Evolutionary conservation across 225 moss, liverwort and hornwort species (phyloP).

Genomic region (Thuidium tamariscinum): DNA sequence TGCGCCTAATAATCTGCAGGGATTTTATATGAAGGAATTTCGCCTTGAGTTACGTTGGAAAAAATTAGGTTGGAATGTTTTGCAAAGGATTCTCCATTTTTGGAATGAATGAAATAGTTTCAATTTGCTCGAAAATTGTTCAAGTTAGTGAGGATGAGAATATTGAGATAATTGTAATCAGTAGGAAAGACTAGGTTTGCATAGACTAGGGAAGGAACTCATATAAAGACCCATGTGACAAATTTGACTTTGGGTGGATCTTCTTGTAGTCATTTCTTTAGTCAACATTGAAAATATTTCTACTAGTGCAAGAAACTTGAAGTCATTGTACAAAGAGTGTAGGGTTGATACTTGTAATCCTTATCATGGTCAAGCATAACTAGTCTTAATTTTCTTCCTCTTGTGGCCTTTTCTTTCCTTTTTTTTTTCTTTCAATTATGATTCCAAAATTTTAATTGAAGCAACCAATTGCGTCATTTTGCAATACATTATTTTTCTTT

Average conservation of each 20-base stretch:
- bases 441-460: too few species aligned
- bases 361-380: neutral
- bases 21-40: neutral
- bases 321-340: rapidly evolving
- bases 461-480: neutral
- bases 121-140: too few species aligned
- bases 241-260: rapidly evolving
- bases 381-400: neutral
- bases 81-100: neutral
- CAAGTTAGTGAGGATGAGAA: neutral
- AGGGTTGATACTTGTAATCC: rapidly evolving
- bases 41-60: neutral
- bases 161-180: neutral
- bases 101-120: neutral
- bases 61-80: neutral
- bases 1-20: neutral
- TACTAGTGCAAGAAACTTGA: neutral
- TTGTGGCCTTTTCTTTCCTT: too few species aligned
- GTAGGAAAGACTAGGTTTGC: neutral
- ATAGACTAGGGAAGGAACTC: neutral
- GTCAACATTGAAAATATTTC: too few species aligned
- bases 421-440: too few species aligned
- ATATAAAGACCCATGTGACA: neutral
- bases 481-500: neutral
- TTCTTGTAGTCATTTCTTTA: neutral